Evolutionary conservation across 1,284 basidiomycete species (phyloP).

Genomic region (Dichomitus squalens): DNA sequence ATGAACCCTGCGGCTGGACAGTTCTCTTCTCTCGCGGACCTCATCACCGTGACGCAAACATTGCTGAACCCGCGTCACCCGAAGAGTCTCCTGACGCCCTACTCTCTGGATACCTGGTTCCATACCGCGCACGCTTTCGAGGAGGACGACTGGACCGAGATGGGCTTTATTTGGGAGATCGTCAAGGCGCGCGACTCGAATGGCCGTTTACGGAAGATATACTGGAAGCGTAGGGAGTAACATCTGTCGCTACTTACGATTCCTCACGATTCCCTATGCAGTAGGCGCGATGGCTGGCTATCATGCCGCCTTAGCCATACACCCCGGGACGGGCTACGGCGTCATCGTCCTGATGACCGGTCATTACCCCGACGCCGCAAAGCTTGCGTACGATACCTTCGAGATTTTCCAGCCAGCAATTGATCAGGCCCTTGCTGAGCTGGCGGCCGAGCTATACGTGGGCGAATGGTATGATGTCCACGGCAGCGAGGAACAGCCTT

Average conservation of each 20-base stretch:
- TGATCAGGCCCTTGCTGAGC: conserved; percentile 35
- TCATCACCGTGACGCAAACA: conserved; percentile 42
- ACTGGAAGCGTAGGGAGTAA: conserved; percentile 36
- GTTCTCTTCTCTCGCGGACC: conserved; percentile 48
- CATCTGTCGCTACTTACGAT: conserved; percentile 1
- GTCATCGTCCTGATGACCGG: conserved; percentile 49
- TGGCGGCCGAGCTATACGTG: conserved; percentile 34
- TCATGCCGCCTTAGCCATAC: conserved; percentile 46
- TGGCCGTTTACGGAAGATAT: conserved; percentile 41
- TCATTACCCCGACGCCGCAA: conserved; percentile 38
- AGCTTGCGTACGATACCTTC: conserved; percentile 41
- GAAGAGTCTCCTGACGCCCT: conserved; percentile 39
- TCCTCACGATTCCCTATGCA: conserved; percentile 20
- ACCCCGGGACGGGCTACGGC: conserved; percentile 48
- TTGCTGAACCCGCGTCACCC: conserved; percentile 42
- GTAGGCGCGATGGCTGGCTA: conserved; percentile 48
- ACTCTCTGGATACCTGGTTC: conserved; percentile 46
- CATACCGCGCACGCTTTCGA: conserved; percentile 38
- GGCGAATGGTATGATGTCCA: conserved; percentile 37
- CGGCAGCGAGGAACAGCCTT: background rate
- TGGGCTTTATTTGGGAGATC: conserved; percentile 55
- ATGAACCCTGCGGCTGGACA: conserved; percentile 50
- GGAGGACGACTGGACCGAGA: conserved; percentile 43
- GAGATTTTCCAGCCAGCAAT: conserved; percentile 44
- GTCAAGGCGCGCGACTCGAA: conserved; percentile 34